Evolutionary conservation across 352 stramenopile species (phyloP).

Genomic region (Chrysophaeum taylorii): DNA sequence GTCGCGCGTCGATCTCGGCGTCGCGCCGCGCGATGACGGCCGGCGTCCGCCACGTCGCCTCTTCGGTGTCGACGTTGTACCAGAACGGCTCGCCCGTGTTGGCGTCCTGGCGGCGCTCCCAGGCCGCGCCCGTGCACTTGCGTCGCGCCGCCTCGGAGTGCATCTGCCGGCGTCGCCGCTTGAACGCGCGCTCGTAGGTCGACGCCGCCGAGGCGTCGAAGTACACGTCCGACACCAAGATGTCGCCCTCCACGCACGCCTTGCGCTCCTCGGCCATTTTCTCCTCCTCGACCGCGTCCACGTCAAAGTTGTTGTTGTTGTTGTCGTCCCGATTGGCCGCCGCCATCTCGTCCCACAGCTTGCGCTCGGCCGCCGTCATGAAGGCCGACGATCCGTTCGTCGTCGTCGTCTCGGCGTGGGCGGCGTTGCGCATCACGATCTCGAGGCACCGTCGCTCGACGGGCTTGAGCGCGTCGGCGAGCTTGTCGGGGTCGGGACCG

Average conservation of each 20-base stretch:
- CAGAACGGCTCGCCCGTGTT: slow-evolving; percentile 61
- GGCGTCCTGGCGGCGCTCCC: slow-evolving; percentile 41
- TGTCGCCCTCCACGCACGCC: slow-evolving; percentile 30
- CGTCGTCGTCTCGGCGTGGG: slow-evolving; percentile 3
- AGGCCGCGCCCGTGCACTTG: slow-evolving; percentile 52
- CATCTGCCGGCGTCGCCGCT: background rate
- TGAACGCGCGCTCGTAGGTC: background rate
- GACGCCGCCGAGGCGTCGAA: slow-evolving; percentile 7
- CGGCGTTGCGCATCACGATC: no score
- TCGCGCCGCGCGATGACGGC: slow-evolving; percentile 69
- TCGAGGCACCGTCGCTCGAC: slow-evolving; percentile 55
- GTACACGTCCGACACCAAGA: slow-evolving; percentile 28
- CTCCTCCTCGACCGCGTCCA: slow-evolving; percentile 46
- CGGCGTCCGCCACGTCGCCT: slow-evolving; percentile 84
- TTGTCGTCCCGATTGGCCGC: no score
- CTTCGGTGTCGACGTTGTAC: slow-evolving; percentile 79
- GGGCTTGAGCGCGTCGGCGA: slow-evolving; percentile 78
- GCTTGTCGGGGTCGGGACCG: slow-evolving; percentile 57
- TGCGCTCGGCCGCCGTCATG: slow-evolving; percentile 39
- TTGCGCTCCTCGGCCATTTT: slow-evolving; percentile 52
- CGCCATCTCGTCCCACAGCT: slow-evolving; percentile 43
- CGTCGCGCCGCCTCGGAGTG: slow-evolving; percentile 45
- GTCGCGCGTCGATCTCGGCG: slow-evolving; percentile 51
- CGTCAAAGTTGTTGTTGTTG: slow-evolving; percentile 40
- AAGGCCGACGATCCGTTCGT: slow-evolving; percentile 2